These are phyloP conservation scores for Begonia masoniana DNA, from an alignment of 306 rosid genomes.

Conservation along the genomic window DNA sequence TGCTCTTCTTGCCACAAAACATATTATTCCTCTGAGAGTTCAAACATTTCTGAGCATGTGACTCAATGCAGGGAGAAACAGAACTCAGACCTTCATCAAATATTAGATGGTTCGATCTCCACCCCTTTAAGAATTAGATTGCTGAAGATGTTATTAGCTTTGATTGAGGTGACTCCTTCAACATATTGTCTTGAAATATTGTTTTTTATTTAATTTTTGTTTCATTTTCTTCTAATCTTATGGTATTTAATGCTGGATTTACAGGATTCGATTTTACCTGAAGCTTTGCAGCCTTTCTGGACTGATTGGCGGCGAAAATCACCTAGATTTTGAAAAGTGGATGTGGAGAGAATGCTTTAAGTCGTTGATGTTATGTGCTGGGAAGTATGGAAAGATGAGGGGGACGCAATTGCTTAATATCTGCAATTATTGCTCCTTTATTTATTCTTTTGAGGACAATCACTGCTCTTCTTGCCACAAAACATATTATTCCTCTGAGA, in stretches of 20 bases:
- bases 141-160: slow-evolving; percentile 42
- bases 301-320: no score
- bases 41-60: slow-evolving; percentile 25
- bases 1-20: slow-evolving; percentile 40
- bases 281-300: slow-evolving; percentile 52
- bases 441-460: slow-evolving; percentile 23
- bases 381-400: slow-evolving; percentile 40
- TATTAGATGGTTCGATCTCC: slow-evolving; percentile 19
- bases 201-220: neutral
- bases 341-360: slow-evolving; percentile 46
- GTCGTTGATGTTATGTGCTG: slow-evolving; percentile 31
- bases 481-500: slow-evolving; percentile 19
- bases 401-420: slow-evolving; percentile 26
- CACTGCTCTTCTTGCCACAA: slow-evolving; percentile 35
- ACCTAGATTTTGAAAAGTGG: slow-evolving; percentile 66
- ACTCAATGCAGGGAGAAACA: slow-evolving; percentile 21
- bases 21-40: slow-evolving; percentile 15
- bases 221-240: slow-evolving; percentile 1
- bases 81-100: slow-evolving; percentile 6
- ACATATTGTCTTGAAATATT: slow-evolving; percentile 6
- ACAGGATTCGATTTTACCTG: slow-evolving; percentile 48
- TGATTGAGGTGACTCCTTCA: slow-evolving; percentile 45
- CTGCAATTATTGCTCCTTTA: slow-evolving; percentile 36
- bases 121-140: slow-evolving; percentile 45
- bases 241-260: slow-evolving; percentile 9